phyloP scores from a whole-genome alignment of 768 basidiomycete species.

The Russula virescens region DNA sequence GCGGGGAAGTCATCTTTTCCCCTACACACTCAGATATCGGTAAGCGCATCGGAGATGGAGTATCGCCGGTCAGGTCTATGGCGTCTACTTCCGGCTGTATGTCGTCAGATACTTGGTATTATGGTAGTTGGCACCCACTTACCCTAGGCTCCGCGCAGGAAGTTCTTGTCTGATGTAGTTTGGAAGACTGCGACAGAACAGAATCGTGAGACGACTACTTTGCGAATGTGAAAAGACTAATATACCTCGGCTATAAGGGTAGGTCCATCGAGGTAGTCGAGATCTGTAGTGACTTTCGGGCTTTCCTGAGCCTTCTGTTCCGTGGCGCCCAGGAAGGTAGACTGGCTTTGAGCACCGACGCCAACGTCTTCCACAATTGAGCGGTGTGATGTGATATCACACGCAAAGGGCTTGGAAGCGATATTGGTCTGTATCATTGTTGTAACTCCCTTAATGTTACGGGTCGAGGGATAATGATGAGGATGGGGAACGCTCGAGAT shows the following conservation, averaged over 20 bases:
- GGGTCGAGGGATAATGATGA: background rate
- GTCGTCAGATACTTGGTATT: background rate
- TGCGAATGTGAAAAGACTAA: background rate
- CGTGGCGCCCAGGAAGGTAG: background rate
- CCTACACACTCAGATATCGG: background rate
- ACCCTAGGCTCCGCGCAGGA: background rate
- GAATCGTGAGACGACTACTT: background rate
- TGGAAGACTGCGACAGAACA: background rate
- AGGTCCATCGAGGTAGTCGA: conserved; percentile 6
- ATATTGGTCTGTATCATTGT: background rate
- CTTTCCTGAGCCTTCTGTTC: background rate
- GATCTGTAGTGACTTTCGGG: background rate
- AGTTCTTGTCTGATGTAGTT: background rate
- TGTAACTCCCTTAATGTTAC: background rate
- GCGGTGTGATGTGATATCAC: background rate
- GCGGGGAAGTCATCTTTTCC: background rate
- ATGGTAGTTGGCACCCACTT: background rate
- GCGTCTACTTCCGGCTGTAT: background rate
- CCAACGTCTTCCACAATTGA: background rate
- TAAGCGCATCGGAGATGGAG: background rate
- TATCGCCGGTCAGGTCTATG: conserved; percentile 15
- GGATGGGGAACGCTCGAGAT: background rate
- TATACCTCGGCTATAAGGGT: conserved; percentile 6
- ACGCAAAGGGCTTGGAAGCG: background rate
- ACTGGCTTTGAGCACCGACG: background rate